Base-by-base conservation (phyloP, 2,329 filamentous ascomycete species). In the Trichoderma semiorbis region DNA sequence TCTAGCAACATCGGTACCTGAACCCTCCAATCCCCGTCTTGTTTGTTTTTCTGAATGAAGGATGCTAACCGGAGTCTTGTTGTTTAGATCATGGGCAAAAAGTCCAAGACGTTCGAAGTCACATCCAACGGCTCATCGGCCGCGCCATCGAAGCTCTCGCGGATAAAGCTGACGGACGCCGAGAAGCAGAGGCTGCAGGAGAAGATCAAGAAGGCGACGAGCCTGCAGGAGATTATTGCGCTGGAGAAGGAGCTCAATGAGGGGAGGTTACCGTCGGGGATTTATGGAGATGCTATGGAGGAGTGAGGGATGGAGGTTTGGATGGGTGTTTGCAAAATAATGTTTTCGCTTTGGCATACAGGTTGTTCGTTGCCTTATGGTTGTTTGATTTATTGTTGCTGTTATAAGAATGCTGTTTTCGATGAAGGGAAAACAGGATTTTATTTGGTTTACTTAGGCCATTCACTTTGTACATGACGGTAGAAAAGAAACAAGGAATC, bases 241-340 rank as follows among this genome's bases (percentile, higher is more conserved):
- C 81, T 99, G 79, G 96, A 99, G 85, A 97, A 95, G 85, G 93
- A 96, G 81, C 83, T 98, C 75, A 93, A 93, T 74, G 95, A 98
- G 81, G 96, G 96, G 2, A 87, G 93, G 78, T 87, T 98, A 81
- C 95, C 95, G 3, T 86, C 88, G 39, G 92, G 90, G 32, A 87
- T 70, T 43, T 85, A 88, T 43, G 78, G 83, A 43, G 85, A 84
- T 60, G 83, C 81, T 16, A 91, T 91, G 89, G 88, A 91, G 81
- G 88, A 91, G 77, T 91, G 81, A 61, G 36, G 28, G n/a, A n/a
- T n/a, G n/a, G n/a, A n/a, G n/a, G 18, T 8, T 34, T 21, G 18
- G n/a, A 21, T 21, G 43, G 43, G 12, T 21, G 43, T 50, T n/a
- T n/a, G 43, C 18, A 50, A 21, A 36, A 26, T 67, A 30, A 67